Conservation (phyloP, 805 yeast species). For the Trichomonascus vanleenenianus region DNA sequence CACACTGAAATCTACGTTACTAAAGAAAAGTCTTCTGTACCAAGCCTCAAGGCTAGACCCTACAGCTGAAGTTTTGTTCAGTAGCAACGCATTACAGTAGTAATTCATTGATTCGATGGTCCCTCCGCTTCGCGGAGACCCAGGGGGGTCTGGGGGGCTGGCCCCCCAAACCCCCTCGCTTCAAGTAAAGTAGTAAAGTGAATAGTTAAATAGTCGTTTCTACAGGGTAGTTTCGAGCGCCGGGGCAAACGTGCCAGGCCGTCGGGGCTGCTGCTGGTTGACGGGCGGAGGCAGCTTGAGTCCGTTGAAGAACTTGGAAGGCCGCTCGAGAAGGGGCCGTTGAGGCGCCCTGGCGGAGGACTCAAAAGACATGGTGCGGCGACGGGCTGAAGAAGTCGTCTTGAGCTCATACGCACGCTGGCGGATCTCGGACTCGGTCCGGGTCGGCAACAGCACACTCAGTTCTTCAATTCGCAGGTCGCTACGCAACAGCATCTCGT, state of each 20-base stretch:
- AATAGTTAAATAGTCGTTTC: neutral
- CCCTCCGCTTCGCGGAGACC: too few relatives aligned
- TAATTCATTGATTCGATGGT: too few relatives aligned
- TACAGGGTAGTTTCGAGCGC: conserved; percentile 3
- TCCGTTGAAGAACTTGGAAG: conserved; percentile 10
- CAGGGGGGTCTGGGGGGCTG: too few relatives aligned
- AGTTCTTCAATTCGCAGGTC: conserved; percentile 67
- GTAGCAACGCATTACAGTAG: too few relatives aligned
- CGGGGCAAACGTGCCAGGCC: conserved; percentile 1
- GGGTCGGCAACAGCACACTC: conserved; percentile 60
- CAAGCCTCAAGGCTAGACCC: too few relatives aligned
- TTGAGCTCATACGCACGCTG: conserved; percentile 9
- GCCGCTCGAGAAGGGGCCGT: neutral
- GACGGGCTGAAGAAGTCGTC: neutral
- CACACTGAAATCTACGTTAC: too few relatives aligned
- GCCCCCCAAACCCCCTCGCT: too few relatives aligned
- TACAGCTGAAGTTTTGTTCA: too few relatives aligned
- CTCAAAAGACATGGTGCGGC: neutral
- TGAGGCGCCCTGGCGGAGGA: neutral
- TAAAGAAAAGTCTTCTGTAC: too few relatives aligned
- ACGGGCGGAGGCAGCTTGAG: conserved; percentile 15
- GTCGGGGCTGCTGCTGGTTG: conserved; percentile 7
- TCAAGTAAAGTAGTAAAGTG: neutral
- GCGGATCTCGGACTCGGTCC: conserved; percentile 64
- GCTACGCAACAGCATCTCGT: conserved; percentile 48